Base-by-base conservation (phyloP, 208 protist species). In the Trypanosoma mega region DNA sequence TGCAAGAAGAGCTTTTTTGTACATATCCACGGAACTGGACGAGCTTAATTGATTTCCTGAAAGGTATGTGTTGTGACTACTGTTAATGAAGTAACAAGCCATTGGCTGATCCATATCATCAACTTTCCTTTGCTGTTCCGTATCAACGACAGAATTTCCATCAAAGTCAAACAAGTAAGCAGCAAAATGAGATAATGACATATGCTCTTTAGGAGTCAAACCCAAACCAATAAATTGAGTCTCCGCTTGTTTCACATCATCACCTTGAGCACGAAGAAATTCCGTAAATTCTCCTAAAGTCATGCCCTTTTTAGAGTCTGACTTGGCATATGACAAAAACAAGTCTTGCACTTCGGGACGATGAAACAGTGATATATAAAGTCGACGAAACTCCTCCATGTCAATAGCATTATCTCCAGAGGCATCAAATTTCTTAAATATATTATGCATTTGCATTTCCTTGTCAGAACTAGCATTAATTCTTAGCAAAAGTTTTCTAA, bases 51-150 rank as follows among this genome's bases (percentile, higher is more conserved):
- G 97, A 74, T 98, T 78, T 9, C 92, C 94, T 3, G 80, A 84
- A 18, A 98, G 70, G 68, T 98, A 99, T 1, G 97, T 98, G 74
- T 98, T 98, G 74, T 99, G 97, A 8, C 90, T 97, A 14, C 90
- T 91, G 57, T 82, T 82, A 62, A 98, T 94, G 63, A 81, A 98
- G 81, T 98, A 98, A 37, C 86, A 47, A 23, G 63, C 67, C 34
- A 98, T 34, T 27, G 75, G 68, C 16, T 61, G 65, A 33, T 24
- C 64, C 83, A 93, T 90, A 56, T 78, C 65, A 34, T 86, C 73
- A n/a, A 63, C 31, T 20, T 72, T 57, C 12, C 29, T 47, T 29
- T 14, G 26, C 24, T 36, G 20, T 18, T 60, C 11, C n/a, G 70
- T 45, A 34, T 72, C 8, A 47, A 87, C 45, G 2, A 69, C 67